Percentiles rank a stretch among this genome's conserved stretches.
Evolutionary conservation across 257 asterid species (phyloP).

Genomic region (Fraxinus pennsylvanica): DNA sequence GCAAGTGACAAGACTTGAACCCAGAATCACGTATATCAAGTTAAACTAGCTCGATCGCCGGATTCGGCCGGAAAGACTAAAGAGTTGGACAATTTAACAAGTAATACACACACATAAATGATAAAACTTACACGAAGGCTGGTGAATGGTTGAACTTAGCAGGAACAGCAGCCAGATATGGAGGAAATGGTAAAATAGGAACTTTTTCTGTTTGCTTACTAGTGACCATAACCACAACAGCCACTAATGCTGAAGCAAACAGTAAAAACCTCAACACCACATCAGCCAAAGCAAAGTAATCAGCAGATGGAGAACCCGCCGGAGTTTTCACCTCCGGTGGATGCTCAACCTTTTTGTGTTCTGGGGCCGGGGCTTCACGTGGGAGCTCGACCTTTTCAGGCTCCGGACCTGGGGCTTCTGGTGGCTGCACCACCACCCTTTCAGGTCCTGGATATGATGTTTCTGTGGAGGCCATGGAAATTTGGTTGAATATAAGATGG

Average conservation of each 20-base stretch:
- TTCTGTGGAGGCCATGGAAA: constrained; percentile 32
- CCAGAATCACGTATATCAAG: too few species aligned
- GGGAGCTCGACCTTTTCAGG: constrained; percentile 23
- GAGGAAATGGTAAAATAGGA: constrained; percentile 38
- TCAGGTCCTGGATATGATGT: constrained; percentile 2
- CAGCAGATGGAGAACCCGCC: background rate
- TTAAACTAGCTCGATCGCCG: too few species aligned
- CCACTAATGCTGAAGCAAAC: constrained; percentile 52
- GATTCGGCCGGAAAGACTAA: too few species aligned
- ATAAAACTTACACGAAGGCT: constrained; percentile 65
- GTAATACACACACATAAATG: background rate
- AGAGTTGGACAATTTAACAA: background rate
- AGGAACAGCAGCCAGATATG: constrained; percentile 27
- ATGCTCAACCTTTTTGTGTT: constrained; percentile 29
- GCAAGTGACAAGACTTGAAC: too few species aligned
- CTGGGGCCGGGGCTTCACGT: background rate
- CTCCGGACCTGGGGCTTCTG: background rate
- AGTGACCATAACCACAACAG: constrained; percentile 65
- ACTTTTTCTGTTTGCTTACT: constrained; percentile 48
- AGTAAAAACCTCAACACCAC: constrained; percentile 63
- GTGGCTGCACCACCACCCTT: background rate
- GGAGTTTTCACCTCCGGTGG: constrained; percentile 26
- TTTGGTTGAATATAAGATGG: constrained; percentile 8
- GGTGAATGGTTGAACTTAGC: constrained; percentile 76
- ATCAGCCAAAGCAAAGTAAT: constrained; percentile 36